Evolutionary conservation across 129 eudicot species (phyloP), one percentile per base, ranked within the genome.

Genomic region (Artemisia annua): DNA sequence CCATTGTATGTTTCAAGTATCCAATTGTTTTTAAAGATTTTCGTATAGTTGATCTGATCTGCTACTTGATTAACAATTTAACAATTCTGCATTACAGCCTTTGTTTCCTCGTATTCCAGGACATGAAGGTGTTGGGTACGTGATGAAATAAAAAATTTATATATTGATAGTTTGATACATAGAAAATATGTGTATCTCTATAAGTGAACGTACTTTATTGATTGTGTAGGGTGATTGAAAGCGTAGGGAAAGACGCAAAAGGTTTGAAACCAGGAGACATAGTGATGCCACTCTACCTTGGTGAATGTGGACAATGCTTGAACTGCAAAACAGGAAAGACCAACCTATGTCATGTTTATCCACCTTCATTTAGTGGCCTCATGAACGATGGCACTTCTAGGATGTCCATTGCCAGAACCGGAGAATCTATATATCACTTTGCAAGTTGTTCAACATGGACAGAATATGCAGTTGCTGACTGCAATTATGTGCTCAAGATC

Each of bases 311-410:
- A 16, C 26, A 70, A 3, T 70, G 74, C 16, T 30, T 26, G 11
- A 70, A 70, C 28, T 70, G 74, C 61, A 50, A 16, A 28, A 46
- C 74, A 0, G 48, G 62, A 52, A 70, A 10, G 74, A 49, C 74
- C 6, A 70, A 70, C 49, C 3, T 70, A 48, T 70, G 74, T 30
- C 74, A 49, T 24, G 14, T 24, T 9, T 26, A 20, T 63, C 74
- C 64, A 3, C 48, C 55, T 11, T 20, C 63, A 0, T 52, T 28
- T 15, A 52, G 17, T 39, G 74, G 61, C 5, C 61, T 70, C 61
- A 70, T 70, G 74, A 24, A 4, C 11, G 74, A 70, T 28, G 74
- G 63, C 20, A 70, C 74, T 30, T 70, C 74, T 2, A 22, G 74
- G 48, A 22, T 51, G 22, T 53, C 74, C 6, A 54, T 56, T 17